Evolutionary conservation across 1,284 basidiomycete species (phyloP).

Genomic region (Ceratobasidium sp.): DNA sequence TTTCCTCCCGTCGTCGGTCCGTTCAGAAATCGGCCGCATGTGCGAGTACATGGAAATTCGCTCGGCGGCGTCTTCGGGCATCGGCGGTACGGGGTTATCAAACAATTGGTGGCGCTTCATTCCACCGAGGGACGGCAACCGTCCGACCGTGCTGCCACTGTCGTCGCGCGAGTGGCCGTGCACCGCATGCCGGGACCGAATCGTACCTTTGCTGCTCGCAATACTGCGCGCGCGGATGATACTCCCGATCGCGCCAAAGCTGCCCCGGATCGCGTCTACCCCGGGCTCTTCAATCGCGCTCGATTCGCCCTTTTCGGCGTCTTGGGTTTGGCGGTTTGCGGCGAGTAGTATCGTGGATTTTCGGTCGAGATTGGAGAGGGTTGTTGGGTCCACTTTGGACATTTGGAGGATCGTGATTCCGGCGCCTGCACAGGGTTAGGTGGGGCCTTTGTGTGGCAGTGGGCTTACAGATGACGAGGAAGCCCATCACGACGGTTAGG

Average conservation of each 20-base stretch:
- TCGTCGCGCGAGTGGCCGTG: constrained; percentile 40
- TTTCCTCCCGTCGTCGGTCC: constrained; percentile 45
- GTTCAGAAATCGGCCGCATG: not conserved
- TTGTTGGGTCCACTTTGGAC: constrained; percentile 86
- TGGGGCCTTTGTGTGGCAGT: constrained; percentile 46
- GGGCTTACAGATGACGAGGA: constrained; percentile 50
- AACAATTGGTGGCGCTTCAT: constrained; percentile 73
- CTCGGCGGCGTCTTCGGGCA: constrained; percentile 42
- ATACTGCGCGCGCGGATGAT: constrained; percentile 81
- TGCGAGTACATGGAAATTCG: constrained; percentile 46
- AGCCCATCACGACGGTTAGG: constrained; percentile 61
- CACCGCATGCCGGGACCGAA: constrained; percentile 38
- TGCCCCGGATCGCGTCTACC: constrained; percentile 87
- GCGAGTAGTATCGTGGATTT: constrained; percentile 84
- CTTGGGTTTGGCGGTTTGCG: constrained; percentile 73
- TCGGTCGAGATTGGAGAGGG: constrained; percentile 78
- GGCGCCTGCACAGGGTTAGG: constrained; percentile 50
- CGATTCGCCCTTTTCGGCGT: constrained; percentile 51
- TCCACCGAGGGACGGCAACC: not conserved
- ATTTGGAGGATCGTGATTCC: constrained; percentile 96
- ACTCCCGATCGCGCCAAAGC: constrained; percentile 86
- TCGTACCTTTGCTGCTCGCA: constrained; percentile 38
- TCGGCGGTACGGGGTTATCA: constrained; percentile 66
- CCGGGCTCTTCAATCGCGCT: constrained; percentile 75
- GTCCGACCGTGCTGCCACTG: constrained; percentile 13